A percentile compares a stretch with the other conserved stretches of the same genome.
phyloP scores from a whole-genome alignment of 163 green algal genomes.

The Scenedesmus sp. region DNA sequence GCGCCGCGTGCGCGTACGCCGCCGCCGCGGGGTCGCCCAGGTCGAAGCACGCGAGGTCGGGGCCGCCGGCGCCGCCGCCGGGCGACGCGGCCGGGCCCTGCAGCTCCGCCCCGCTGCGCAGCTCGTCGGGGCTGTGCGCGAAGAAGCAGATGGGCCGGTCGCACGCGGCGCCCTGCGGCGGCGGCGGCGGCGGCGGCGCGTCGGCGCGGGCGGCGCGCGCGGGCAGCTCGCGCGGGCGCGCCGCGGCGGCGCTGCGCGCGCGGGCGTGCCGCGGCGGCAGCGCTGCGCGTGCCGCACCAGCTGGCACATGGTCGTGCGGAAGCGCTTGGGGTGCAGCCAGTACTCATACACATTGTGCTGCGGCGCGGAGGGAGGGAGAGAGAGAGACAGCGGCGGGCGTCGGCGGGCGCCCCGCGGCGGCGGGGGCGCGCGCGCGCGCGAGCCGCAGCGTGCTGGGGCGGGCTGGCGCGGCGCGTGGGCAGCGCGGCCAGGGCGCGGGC shows the following conservation, averaged over 20 bases:
- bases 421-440: not conserved
- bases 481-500: no score
- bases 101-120: not conserved
- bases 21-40: no score
- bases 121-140: constrained; percentile 17
- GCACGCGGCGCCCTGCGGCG: constrained; percentile 12
- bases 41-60: no score
- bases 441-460: not conserved
- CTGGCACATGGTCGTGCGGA: constrained; percentile 14
- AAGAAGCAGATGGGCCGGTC: constrained; percentile 44
- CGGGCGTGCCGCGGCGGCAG: no score
- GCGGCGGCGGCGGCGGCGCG: no score
- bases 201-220: not conserved
- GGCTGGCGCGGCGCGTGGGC: no score
- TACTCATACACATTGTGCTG: constrained; percentile 47
- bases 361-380: no score
- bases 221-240: no score
- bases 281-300: not conserved
- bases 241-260: no score
- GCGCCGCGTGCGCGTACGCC: no score
- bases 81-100: no score
- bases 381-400: not conserved
- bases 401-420: not conserved
- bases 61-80: no score
- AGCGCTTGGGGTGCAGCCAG: constrained; percentile 42